Evolutionary conservation across 2,329 filamentous ascomycete species (phyloP), one percentile per base, ranked within the genome.

Genomic region (Nannizziopsis barbatae): DNA sequence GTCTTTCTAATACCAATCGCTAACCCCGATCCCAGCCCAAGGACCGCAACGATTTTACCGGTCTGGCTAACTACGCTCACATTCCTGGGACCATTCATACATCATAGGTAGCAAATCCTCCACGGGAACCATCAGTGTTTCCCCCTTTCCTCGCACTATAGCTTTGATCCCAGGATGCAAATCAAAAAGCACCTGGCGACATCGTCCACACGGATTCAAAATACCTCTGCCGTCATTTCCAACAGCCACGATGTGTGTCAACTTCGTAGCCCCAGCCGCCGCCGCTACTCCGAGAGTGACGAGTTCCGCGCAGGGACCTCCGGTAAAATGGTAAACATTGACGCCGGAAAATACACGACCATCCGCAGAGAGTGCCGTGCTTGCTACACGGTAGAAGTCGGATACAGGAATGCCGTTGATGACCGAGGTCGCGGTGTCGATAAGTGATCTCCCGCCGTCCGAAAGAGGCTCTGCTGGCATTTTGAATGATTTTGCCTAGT

Each of bases 281-380:
- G 59, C 59, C 1, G 58, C 60, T 14, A 51, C 52, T 5, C 60
- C 60, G 17, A 62, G 49, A 9, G 57, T 56, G 14, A 61, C 60
- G 9, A 61, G 54, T 37, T 61, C 58, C 8, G 60, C 60, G 48
- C 59, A 62, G 15, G 59, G 60, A 1, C 60, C 58, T n/a, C 59
- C 58, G 0, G 55, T 61, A 53, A 59, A 59, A 44, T 60, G 59
- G 39, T 56, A 58, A 37, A 58, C 58, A 27, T 61, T 59, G 41
- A 58, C 56, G 11, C 56, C 59, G 1, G 55, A 56, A 51, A 57
- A 60, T 38, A 58, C 49, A 9, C 54, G 55, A 10, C 55, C 57
- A 17, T 57, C 52, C 10, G 47, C 40, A 12, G 53, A 44, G 8
- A 55, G 47, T 3, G 53, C 54, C 14, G 58, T 47, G 39, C 54